A percentile compares a stretch with the other conserved stretches of the same genome.
Conservation (phyloP, 352 stramenopile genomes). For the Phytophthora pluvialis region DNA sequence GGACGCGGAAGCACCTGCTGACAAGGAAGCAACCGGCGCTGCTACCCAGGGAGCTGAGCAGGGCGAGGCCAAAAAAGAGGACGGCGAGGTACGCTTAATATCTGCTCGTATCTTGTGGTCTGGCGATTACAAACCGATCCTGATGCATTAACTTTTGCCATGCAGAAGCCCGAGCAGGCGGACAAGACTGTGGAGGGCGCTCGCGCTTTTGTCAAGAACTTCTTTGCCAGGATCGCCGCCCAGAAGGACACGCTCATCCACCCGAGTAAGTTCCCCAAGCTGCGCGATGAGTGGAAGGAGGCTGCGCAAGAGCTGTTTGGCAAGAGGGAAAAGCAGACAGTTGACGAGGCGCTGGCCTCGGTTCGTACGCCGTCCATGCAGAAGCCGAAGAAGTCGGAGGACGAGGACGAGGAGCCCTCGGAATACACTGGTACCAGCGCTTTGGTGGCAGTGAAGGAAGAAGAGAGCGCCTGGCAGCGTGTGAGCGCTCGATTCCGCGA, state of each 20-base stretch:
- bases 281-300: slow-evolving; percentile 75
- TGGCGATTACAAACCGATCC: not conserved
- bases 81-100: slow-evolving; percentile 26
- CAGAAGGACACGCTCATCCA: slow-evolving; percentile 73
- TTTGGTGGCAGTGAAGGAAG: slow-evolving; percentile 91
- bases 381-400: slow-evolving; percentile 42
- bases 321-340: slow-evolving; percentile 66
- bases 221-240: slow-evolving; percentile 53
- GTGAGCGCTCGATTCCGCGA: slow-evolving; percentile 94
- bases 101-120: slow-evolving; percentile 5
- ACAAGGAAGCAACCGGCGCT: slow-evolving; percentile 8
- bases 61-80: slow-evolving; percentile 17
- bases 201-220: slow-evolving; percentile 64
- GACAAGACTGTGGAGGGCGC: slow-evolving; percentile 45
- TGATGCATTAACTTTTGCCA: slow-evolving; percentile 5
- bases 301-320: slow-evolving; percentile 84
- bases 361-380: slow-evolving; percentile 59
- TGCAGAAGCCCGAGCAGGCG: slow-evolving; percentile 35
- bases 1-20: slow-evolving; percentile 7
- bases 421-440: slow-evolving; percentile 80
- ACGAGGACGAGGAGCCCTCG: slow-evolving; percentile 44
- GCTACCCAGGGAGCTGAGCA: slow-evolving; percentile 23
- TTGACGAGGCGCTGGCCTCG: slow-evolving; percentile 80
- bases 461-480: slow-evolving; percentile 94
- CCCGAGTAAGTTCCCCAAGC: slow-evolving; percentile 46